phyloP scores from a whole-genome alignment of 129 eudicot species.

The Glebionis coronaria region DNA sequence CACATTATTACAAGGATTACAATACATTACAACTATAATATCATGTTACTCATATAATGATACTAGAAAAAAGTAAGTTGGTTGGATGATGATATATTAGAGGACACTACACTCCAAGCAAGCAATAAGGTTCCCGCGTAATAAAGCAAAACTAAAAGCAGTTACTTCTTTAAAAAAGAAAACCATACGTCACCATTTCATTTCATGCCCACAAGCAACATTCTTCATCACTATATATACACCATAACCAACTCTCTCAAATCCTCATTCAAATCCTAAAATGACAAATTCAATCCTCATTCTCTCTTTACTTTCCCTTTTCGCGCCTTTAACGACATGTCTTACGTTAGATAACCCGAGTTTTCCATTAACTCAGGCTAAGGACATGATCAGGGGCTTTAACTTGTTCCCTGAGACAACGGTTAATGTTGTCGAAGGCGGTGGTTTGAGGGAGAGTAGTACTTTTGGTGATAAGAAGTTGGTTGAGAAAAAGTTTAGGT shows the following conservation, averaged over 20 bases:
- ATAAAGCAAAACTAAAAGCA: slow-evolving; percentile 33
- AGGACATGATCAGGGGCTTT: slow-evolving; percentile 58
- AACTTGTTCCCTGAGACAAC: slow-evolving; percentile 64
- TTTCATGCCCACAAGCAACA: slow-evolving; percentile 22
- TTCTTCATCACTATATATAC: slow-evolving; percentile 8
- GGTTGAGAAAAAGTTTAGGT: slow-evolving; percentile 59
- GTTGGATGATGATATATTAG: slow-evolving; percentile 1
- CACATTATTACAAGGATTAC: no score
- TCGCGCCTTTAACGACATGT: slow-evolving; percentile 34
- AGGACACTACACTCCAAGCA: slow-evolving; percentile 21
- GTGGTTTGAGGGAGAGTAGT: not conserved
- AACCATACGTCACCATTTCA: slow-evolving; percentile 34
- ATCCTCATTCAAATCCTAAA: slow-evolving; percentile 6
- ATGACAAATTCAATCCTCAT: slow-evolving; percentile 21
- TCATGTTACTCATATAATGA: no score
- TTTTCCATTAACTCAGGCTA: slow-evolving; percentile 41
- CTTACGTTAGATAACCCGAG: slow-evolving; percentile 32
- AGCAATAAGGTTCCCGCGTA: slow-evolving; percentile 36
- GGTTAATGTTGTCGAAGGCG: slow-evolving; percentile 53
- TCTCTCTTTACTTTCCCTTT: slow-evolving; percentile 23
- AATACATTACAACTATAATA: no score
- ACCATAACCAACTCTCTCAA: not conserved
- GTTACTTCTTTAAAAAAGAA: slow-evolving; percentile 14
- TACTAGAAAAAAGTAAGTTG: slow-evolving; percentile 4
- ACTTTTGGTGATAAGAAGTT: slow-evolving; percentile 30